These are phyloP conservation scores for Saturnispora sanitii DNA, from an alignment of 805 yeast species.

Conservation along the genomic window DNA sequence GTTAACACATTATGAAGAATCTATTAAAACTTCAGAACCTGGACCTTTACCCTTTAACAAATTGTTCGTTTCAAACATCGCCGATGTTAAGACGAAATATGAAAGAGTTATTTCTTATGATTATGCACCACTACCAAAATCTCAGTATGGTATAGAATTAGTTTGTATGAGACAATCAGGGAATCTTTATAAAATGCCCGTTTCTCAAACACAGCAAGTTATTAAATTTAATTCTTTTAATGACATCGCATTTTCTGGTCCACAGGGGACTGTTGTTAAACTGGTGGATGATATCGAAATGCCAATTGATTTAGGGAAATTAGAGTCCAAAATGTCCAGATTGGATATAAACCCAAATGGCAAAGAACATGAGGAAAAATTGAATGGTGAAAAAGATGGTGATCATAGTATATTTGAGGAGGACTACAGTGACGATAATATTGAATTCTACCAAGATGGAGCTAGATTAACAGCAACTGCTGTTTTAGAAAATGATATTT, in stretches of 20 bases:
- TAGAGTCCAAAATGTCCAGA: constrained; percentile 5
- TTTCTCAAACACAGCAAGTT: constrained; percentile 53
- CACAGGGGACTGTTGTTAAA: constrained; percentile 42
- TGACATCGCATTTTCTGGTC: constrained; percentile 52
- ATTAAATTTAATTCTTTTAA: constrained; percentile 60
- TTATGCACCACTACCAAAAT: constrained; percentile 48
- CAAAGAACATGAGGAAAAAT: background rate
- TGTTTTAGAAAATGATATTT: constrained; percentile 55
- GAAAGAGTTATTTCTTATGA: constrained; percentile 83
- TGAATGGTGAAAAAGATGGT: background rate
- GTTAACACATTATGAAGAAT: constrained; percentile 16
- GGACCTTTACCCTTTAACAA: constrained; percentile 35
- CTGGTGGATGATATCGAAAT: constrained; percentile 26
- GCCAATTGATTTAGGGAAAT: background rate
- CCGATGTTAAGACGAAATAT: constrained; percentile 63
- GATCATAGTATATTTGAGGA: constrained; percentile 3
- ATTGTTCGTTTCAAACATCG: constrained; percentile 65
- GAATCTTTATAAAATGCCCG: constrained; percentile 71
- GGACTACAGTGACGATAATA: constrained; percentile 4
- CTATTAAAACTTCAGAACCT: constrained; percentile 16
- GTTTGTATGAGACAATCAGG: constrained; percentile 91
- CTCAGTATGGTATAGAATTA: constrained; percentile 49
- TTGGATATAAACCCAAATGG: background rate
- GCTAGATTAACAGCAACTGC: constrained; percentile 4
- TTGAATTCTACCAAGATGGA: constrained; percentile 21